Evolutionary conservation across 208 protist genomes (phyloP).

Genomic region (Naegleria gruberi): DNA sequence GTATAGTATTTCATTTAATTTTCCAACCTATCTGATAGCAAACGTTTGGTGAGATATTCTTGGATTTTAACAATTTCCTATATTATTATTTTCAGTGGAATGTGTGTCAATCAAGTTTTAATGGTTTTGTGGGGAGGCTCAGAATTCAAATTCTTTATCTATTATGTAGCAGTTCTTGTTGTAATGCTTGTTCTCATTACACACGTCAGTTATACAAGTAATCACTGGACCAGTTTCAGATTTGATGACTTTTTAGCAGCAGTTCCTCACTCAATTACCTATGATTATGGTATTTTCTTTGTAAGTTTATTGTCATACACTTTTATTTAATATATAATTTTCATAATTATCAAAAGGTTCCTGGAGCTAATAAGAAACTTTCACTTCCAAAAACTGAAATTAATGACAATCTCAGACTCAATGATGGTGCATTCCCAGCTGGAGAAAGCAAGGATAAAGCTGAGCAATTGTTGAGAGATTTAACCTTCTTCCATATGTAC

Average conservation of each 20-base stretch:
- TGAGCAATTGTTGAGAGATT: not conserved
- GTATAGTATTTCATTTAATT: not conserved
- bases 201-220: not conserved
- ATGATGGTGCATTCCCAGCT: not conserved
- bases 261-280: not conserved
- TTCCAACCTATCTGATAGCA: not conserved
- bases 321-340: no score
- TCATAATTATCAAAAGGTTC: no score
- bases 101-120: not conserved
- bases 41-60: not conserved
- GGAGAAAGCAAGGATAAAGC: not conserved
- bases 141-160: not conserved
- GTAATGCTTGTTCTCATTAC: not conserved
- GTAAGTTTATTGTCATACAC: no score
- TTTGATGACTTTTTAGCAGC: not conserved
- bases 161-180: not conserved
- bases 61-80: not conserved
- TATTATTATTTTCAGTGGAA: not conserved
- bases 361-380: not conserved
- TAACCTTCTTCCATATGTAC: not conserved
- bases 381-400: not conserved
- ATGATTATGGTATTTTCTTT: not conserved
- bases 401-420: not conserved
- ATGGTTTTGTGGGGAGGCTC: not conserved
- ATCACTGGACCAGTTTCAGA: not conserved